Conservation (phyloP, 192 early-diverging fungal genomes). For the Cetraspora pellucida region DNA sequence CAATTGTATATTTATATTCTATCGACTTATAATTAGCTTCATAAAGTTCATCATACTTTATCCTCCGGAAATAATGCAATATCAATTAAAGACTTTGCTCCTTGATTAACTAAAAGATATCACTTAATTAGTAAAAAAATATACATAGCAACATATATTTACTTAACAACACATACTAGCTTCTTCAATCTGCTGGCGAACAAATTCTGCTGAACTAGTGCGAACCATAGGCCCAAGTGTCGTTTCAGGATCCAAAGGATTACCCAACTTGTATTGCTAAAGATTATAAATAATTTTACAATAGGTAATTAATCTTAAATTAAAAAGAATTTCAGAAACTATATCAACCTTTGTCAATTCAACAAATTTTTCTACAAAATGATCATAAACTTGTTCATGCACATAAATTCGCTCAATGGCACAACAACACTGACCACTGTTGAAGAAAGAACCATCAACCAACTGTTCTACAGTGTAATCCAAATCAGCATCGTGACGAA, state of each 20-base stretch:
- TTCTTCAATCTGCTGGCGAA: conserved; percentile 68
- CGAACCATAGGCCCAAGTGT: conserved; percentile 80
- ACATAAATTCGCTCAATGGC: conserved; percentile 80
- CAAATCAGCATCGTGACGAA: conserved; percentile 70
- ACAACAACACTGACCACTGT: conserved; percentile 83
- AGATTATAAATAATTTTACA: neutral
- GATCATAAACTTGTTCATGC: conserved; percentile 70
- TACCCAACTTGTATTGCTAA: conserved; percentile 68
- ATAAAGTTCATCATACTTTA: conserved; percentile 38
- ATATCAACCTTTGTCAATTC: conserved; percentile 51
- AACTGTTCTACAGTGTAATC: conserved; percentile 73
- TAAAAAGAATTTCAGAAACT: neutral
- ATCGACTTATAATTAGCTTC: neutral
- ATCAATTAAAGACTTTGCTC: conserved; percentile 69
- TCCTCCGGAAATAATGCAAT: conserved; percentile 56
- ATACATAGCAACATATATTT: neutral
- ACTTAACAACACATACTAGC: conserved; percentile 50
- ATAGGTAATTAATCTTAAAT: neutral
- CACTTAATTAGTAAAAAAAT: conserved; percentile 5
- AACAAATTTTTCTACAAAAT: conserved; percentile 66
- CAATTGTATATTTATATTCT: neutral
- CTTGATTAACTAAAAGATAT: conserved; percentile 52
- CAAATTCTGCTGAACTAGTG: conserved; percentile 63
- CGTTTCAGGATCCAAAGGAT: conserved; percentile 60
- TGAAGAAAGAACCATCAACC: conserved; percentile 81